Base-by-base conservation (phyloP, 208 protist species). In the Trypanosoma mega region DNA sequence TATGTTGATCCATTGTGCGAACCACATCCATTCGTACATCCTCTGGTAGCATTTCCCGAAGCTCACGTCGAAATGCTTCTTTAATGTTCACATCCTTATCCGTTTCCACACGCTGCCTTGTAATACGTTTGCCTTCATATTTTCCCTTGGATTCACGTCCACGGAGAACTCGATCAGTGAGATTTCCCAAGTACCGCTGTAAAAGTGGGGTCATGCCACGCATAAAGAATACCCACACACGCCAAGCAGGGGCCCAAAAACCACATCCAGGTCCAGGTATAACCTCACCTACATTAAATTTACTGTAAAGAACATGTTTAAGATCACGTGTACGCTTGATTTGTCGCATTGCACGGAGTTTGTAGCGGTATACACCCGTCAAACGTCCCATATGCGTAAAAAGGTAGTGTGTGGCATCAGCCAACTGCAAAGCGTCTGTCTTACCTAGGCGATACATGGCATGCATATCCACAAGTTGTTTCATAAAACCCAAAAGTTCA, bases 181-280 rank as follows among this genome's bases (percentile, higher is more conserved):
- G 78, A 80, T 99, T 99, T 30, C 98, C 98, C 9, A 99, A 79
- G 96, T 99, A 99, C 51, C 98, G 82, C 85, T 99, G 99, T 31
- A 99, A 82, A 12, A 99, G 82, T 24, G 99, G 99, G 14, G 99
- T 98, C 62, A 99, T 98, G 56, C 99, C 99, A 41, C 99, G 90
- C 34, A 99, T 70, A 74, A 99, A 99, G 86, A 99, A 99, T 4
- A 99, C 76, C 99, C 99, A 99, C 47, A 99, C 99, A 23, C 99
- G 88, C 99, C 99, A 99, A 47, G 88, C 85, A 14, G 99, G 99
- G 6, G 93, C 98, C 99, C 99, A 99, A 73, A 99, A 99, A 30
- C 99, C 99, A 41, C 91, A 88, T 30, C 98, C 98, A 20, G 99
- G 98, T 1, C 98, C 99, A 63, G 98, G 98, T 24, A 98, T 97